Evolutionary conservation across 2,329 filamentous ascomycete genomes (phyloP), one percentile per base, ranked within the genome.

Genomic region (Colletotrichum scovillei): DNA sequence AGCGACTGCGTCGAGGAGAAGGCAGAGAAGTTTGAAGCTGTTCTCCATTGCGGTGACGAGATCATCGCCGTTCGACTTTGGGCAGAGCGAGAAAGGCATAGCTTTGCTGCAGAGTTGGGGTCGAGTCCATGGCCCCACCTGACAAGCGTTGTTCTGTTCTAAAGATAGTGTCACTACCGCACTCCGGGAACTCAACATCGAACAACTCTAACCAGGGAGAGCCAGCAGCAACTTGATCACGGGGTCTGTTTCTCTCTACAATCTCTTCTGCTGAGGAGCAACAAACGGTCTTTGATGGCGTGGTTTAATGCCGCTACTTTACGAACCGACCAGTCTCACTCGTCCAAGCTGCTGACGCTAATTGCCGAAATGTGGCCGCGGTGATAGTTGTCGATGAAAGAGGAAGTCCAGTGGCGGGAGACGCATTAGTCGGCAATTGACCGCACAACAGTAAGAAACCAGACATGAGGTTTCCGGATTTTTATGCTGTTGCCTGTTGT

Each of bases 401-500:
- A 59, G 28, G 59, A 56, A 53, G 56, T 46, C 59, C 14, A 30
- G 30, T 52, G 59, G 42, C 53, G 24, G 42, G 66, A 52, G 55
- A 26, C 66, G 59, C 59, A 35, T 35, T 69, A 59, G 70, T 60
- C 32, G 53, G 49, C 55, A 58, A 28, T 64, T 28, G 53, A 59
- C 49, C 26, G 32, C 32, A 46, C 24, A 38, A 46, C 57, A 46
- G 42, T 32, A 22, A 49, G 53, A 46, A 52, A 28, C 14, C 62
- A 32, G 19, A 35, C 30, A 52, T 7, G 8, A 11, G n/a, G 19
- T 60, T 69, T 60, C 55, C 52, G 69, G 58, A 19, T 60, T 73
- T 64, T 73, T 38, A 59, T 73, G 38, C 56, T 59, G 70, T 42
- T 73, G 70, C 70, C 70, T 69, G 52, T 57, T 49, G 67, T 32